Evolutionary conservation across 768 basidiomycete genomes (phyloP).

Genomic region (Rhodotorula babjevae): DNA sequence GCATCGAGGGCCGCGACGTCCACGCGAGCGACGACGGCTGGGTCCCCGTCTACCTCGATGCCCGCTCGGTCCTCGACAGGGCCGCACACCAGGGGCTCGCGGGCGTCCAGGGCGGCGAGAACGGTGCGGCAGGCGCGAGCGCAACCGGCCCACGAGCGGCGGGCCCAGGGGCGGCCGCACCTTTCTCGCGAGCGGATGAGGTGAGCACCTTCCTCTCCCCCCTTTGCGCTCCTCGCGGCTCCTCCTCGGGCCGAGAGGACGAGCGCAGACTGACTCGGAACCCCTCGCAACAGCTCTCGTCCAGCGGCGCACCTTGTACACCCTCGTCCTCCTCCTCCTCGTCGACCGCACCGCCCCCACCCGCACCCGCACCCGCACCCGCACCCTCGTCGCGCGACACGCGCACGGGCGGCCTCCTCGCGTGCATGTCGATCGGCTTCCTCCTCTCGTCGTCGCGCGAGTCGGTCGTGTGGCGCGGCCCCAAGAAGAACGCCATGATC

Average conservation of each 20-base stretch:
- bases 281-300: too few relatives aligned
- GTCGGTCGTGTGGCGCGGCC: conserved; percentile 95
- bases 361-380: neutral
- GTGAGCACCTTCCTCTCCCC: neutral
- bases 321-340: neutral
- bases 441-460: conserved; percentile 82
- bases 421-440: conserved; percentile 96
- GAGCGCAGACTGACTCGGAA: too few relatives aligned
- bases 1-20: conserved; percentile 79
- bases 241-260: too few relatives aligned
- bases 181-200: neutral
- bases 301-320: neutral
- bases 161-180: too few relatives aligned
- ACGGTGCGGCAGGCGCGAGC: neutral
- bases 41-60: conserved; percentile 97
- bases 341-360: neutral
- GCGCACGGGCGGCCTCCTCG: conserved; percentile 49
- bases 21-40: conserved; percentile 87
- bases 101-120: neutral
- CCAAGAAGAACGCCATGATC: conserved; percentile 98
- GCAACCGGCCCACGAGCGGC: neutral
- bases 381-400: neutral
- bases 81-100: neutral
- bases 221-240: too few relatives aligned
- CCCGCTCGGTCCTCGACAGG: conserved; percentile 42